Conservation (phyloP, 768 basidiomycete genomes). For the Boletellus ananiceps region DNA sequence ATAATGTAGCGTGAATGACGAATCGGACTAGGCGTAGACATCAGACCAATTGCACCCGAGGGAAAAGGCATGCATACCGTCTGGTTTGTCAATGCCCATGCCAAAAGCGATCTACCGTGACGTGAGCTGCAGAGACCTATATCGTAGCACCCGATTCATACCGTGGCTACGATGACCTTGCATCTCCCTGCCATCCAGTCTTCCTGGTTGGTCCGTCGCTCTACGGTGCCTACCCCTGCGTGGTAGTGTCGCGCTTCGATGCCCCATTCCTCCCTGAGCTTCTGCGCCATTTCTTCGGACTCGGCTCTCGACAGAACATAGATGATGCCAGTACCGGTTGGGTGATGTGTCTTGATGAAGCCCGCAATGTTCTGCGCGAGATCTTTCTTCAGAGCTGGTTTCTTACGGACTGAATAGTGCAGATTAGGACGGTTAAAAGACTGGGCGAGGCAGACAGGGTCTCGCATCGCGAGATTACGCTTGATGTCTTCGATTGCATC, state of each 20-base stretch:
- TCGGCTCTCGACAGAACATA: conserved; percentile 70
- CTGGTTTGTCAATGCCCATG: conserved; percentile 91
- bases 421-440: conserved; percentile 96
- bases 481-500: conserved; percentile 78
- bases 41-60: neutral
- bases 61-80: conserved; percentile 43
- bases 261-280: conserved; percentile 52
- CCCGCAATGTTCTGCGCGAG: conserved; percentile 57
- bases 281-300: conserved; percentile 78
- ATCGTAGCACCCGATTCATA: conserved; percentile 32
- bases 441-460: conserved; percentile 56
- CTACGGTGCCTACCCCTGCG: conserved; percentile 62
- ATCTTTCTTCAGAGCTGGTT: conserved; percentile 40
- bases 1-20: conserved; percentile 84
- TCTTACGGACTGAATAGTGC: conserved; percentile 59
- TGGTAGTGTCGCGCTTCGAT: conserved; percentile 80
- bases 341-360: conserved; percentile 60
- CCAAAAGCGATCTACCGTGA: conserved; percentile 81
- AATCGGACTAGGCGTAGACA: conserved; percentile 62
- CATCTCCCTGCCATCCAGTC: conserved; percentile 72
- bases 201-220: conserved; percentile 57
- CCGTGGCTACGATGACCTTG: conserved; percentile 90
- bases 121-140: neutral
- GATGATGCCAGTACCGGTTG: conserved; percentile 70
- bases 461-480: conserved; percentile 56